Percentiles rank a stretch among this genome's conserved stretches.
Conservation (phyloP, 495 filamentous ascomycete species). For the Chaetomium tenue region DNA sequence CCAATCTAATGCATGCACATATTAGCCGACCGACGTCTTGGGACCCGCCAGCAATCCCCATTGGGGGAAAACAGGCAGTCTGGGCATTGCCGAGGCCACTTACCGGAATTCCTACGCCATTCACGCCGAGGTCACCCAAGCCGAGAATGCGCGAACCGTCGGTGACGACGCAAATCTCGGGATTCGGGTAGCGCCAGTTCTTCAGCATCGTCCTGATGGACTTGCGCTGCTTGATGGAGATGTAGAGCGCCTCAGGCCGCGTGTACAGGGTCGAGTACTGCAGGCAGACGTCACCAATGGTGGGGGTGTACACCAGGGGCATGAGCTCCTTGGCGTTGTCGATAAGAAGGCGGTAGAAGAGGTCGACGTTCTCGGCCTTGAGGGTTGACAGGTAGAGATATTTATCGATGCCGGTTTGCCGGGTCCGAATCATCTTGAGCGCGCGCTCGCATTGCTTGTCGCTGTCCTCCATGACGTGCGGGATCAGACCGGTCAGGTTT, state of each 20-base stretch:
- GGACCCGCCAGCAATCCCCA: constrained; percentile 20
- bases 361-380: constrained; percentile 82
- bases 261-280: constrained; percentile 96
- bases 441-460: constrained; percentile 54
- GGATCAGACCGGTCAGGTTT: constrained; percentile 59
- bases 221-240: constrained; percentile 85
- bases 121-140: constrained; percentile 91
- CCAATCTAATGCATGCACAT: constrained; percentile 54
- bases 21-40: constrained; percentile 23
- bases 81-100: constrained; percentile 37
- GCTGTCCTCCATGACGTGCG: constrained; percentile 55
- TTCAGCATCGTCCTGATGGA: constrained; percentile 77
- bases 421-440: constrained; percentile 67
- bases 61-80: constrained; percentile 9
- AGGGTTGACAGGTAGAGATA: constrained; percentile 89
- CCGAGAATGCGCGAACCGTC: constrained; percentile 96
- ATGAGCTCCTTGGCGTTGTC: constrained; percentile 89
- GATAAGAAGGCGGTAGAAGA: constrained; percentile 92
- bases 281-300: constrained; percentile 93
- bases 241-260: constrained; percentile 89
- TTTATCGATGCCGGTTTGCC: constrained; percentile 82
- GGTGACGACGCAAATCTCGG: constrained; percentile 95
- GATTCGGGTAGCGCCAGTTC: constrained; percentile 84
- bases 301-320: constrained; percentile 94
- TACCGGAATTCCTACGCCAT: constrained; percentile 97